Conservation (phyloP, 164 flowering plant genomes). For the Piper longum region DNA sequence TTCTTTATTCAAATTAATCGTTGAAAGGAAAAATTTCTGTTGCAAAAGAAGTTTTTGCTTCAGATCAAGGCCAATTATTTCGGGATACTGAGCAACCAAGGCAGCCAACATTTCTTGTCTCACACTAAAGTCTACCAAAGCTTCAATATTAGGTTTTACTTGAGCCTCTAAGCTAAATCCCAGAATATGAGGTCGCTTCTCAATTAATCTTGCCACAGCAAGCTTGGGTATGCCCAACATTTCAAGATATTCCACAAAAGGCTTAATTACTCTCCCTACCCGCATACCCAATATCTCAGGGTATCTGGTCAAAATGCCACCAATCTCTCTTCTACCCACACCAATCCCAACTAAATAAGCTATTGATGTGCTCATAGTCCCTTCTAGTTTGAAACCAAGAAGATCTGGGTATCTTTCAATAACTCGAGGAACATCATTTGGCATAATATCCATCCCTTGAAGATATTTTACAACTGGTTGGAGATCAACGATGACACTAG, state of each 20-base stretch:
- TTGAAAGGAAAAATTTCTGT: slow-evolving; percentile 32
- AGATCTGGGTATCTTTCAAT: slow-evolving; percentile 86
- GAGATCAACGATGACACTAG: slow-evolving; percentile 91
- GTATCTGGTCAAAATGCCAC: slow-evolving; percentile 52
- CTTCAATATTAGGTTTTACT: slow-evolving; percentile 60
- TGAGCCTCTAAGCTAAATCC: slow-evolving; percentile 63
- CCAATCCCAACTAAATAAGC: slow-evolving; percentile 94
- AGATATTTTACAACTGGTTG: slow-evolving; percentile 86
- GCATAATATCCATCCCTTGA: slow-evolving; percentile 82
- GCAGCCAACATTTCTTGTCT: slow-evolving; percentile 41
- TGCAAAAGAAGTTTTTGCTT: slow-evolving; percentile 48
- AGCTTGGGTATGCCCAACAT: slow-evolving; percentile 59
- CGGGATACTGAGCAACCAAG: slow-evolving; percentile 77
- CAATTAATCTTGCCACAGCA: slow-evolving; percentile 82
- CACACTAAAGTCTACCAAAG: slow-evolving; percentile 45
- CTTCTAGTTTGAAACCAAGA: slow-evolving; percentile 89
- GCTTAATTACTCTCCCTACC: slow-evolving; percentile 82
- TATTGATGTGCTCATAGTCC: slow-evolving; percentile 98
- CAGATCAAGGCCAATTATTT: slow-evolving; percentile 70
- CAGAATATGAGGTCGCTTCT: slow-evolving; percentile 70
- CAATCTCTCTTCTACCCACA: slow-evolving; percentile 83
- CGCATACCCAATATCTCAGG: slow-evolving; percentile 93
- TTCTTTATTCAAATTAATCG: slow-evolving; percentile 28
- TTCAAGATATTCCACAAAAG: slow-evolving; percentile 78
- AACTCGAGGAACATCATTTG: slow-evolving; percentile 61